phyloP scores from a whole-genome alignment of 306 rosid species.

The Cicer yamashitae region DNA sequence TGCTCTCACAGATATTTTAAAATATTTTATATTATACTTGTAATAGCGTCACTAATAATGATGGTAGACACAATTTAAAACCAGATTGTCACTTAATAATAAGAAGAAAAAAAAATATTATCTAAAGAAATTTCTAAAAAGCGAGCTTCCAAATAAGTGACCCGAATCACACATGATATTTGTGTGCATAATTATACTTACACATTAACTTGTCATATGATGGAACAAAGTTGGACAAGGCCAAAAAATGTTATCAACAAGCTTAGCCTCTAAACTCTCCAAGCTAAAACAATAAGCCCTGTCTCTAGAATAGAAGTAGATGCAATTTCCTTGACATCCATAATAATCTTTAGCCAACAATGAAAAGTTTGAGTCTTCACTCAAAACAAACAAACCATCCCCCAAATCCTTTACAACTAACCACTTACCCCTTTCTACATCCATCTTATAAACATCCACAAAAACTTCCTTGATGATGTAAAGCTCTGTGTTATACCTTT shows the following conservation, averaged over 20 bases:
- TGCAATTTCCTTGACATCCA: not conserved
- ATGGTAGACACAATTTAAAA: no score
- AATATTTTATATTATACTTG: no score
- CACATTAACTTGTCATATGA: not conserved
- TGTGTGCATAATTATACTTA: not conserved
- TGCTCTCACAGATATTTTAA: no score
- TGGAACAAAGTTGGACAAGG: not conserved
- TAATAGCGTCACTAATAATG: no score
- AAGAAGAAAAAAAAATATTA: not conserved
- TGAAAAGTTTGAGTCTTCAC: not conserved
- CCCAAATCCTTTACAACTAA: not conserved
- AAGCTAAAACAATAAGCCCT: not conserved
- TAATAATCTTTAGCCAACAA: not conserved
- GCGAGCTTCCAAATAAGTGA: not conserved
- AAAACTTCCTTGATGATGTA: not conserved
- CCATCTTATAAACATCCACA: conserved; percentile 21
- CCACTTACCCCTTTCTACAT: conserved; percentile 19
- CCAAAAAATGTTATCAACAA: not conserved
- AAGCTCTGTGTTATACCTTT: not conserved
- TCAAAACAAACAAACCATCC: conserved; percentile 3
- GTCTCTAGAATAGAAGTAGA: not conserved
- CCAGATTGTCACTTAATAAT: not conserved
- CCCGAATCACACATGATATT: not conserved
- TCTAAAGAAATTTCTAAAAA: not conserved
- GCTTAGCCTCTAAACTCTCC: not conserved